Evolutionary conservation across 192 early-diverging fungal species (phyloP).

Genomic region (Gaertneriomyces semiglobifer): DNA sequence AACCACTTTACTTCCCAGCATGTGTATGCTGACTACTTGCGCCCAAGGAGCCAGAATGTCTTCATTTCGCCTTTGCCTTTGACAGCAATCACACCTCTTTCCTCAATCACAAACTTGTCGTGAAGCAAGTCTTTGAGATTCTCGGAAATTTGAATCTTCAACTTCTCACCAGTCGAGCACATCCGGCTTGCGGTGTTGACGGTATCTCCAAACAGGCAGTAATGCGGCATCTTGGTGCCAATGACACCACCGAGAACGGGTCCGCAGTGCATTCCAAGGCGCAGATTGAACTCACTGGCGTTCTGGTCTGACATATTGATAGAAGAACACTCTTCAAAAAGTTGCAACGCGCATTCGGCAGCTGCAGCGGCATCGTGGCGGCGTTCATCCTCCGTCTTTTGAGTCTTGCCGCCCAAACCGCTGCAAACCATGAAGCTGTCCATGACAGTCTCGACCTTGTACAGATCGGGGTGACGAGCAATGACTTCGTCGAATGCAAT

Average conservation of each 20-base stretch:
- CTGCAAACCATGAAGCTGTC: slow-evolving; percentile 42
- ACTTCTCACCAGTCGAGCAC: slow-evolving; percentile 31
- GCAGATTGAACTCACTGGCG: slow-evolving; percentile 28
- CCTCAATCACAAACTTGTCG: slow-evolving; percentile 6
- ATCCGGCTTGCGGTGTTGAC: slow-evolving; percentile 41
- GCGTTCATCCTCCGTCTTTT: slow-evolving; percentile 15
- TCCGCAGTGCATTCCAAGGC: slow-evolving; percentile 43
- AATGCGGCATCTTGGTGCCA: slow-evolving; percentile 47
- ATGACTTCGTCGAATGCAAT: slow-evolving; percentile 38
- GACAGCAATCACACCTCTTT: slow-evolving; percentile 32
- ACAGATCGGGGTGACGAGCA: slow-evolving; percentile 32
- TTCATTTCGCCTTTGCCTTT: slow-evolving; percentile 42
- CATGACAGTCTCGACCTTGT: slow-evolving; percentile 49
- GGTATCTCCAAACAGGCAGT: slow-evolving; percentile 46
- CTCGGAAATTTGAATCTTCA: slow-evolving; percentile 34
- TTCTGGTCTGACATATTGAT: slow-evolving; percentile 24
- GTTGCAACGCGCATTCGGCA: slow-evolving; percentile 32
- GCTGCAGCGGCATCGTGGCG: slow-evolving; percentile 30
- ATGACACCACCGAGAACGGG: slow-evolving; percentile 44
- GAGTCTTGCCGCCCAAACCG: slow-evolving; percentile 22
- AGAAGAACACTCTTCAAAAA: slow-evolving; percentile 17
- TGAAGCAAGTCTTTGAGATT: slow-evolving; percentile 18
- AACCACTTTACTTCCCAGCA: no score
- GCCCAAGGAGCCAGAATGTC: slow-evolving; percentile 33
- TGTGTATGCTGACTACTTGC: not conserved